These are phyloP conservation scores for Chaetomium tenue DNA, from an alignment of 495 filamentous ascomycete genomes.

Conservation along the genomic window DNA sequence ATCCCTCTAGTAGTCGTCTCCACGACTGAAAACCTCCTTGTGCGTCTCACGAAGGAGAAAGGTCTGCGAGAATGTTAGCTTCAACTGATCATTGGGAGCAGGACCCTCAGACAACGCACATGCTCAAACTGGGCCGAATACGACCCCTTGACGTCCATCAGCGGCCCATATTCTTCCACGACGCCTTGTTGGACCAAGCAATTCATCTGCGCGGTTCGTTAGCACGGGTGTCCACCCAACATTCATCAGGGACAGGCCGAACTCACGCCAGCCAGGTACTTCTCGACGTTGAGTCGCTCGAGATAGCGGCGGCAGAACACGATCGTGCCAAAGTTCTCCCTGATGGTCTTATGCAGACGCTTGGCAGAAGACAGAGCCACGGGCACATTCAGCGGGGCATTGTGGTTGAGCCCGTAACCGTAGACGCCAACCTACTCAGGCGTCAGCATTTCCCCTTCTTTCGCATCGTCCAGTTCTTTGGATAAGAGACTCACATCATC, in stretches of 20 bases:
- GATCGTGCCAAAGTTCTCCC: conserved; percentile 87
- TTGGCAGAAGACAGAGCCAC: conserved; percentile 66
- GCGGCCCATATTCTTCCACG: conserved; percentile 86
- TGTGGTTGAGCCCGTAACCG: conserved; percentile 76
- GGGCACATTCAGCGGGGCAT: conserved; percentile 55
- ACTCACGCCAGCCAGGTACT: conserved; percentile 78
- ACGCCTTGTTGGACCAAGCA: conserved; percentile 81
- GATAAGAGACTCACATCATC: conserved; percentile 8
- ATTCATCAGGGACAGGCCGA: background rate
- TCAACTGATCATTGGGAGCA: background rate
- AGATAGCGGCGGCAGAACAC: conserved; percentile 84
- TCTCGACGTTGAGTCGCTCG: conserved; percentile 80
- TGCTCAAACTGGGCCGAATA: conserved; percentile 96
- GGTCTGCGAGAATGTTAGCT: conserved; percentile 57
- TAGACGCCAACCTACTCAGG: conserved; percentile 41
- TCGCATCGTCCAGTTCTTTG: too few species aligned
- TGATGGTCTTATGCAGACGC: conserved; percentile 77
- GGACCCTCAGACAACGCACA: conserved; percentile 52
- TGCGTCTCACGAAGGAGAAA: conserved; percentile 79
- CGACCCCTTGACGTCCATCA: conserved; percentile 88
- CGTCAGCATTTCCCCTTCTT: background rate
- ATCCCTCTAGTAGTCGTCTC: conserved; percentile 71
- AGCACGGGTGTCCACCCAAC: background rate
- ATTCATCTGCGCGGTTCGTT: conserved; percentile 60
- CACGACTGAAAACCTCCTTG: conserved; percentile 90